Percentiles rank a stretch among this genome's conserved stretches.
Evolutionary conservation across 1,284 basidiomycete species (phyloP).

Genomic region (Wolfiporia cocos): DNA sequence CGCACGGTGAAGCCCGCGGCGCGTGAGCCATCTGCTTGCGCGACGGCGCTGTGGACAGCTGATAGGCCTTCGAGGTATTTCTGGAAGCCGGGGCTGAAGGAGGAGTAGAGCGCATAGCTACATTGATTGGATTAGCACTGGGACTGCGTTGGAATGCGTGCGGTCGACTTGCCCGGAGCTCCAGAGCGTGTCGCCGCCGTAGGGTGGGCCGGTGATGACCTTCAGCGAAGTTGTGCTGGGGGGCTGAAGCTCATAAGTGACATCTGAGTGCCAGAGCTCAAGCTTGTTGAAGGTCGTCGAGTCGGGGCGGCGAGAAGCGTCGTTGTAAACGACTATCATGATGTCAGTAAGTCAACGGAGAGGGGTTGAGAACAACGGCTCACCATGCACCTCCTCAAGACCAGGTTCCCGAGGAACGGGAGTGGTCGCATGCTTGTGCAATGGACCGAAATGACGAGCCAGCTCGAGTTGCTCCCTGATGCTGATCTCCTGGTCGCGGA

Average conservation of each 20-base stretch:
- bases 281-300: constrained; percentile 63
- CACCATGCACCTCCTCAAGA: constrained; percentile 75
- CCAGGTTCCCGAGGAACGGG: constrained; percentile 65
- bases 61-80: constrained; percentile 59
- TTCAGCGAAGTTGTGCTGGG: constrained; percentile 69
- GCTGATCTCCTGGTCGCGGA: constrained; percentile 66
- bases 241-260: constrained; percentile 73
- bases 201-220: constrained; percentile 55
- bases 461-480: constrained; percentile 70
- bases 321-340: constrained; percentile 59
- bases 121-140: constrained; percentile 12
- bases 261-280: constrained; percentile 83
- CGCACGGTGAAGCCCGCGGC: constrained; percentile 61
- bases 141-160: background rate
- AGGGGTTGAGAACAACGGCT: constrained; percentile 16
- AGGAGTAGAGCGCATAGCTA: constrained; percentile 66
- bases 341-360: constrained; percentile 2
- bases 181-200: constrained; percentile 69
- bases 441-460: constrained; percentile 68
- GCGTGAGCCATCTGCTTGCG: constrained; percentile 61
- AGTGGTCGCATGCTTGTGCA: constrained; percentile 82
- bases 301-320: constrained; percentile 64
- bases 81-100: constrained; percentile 61
- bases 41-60: constrained; percentile 64
- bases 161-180: constrained; percentile 48